Percentiles rank a stretch among this genome's conserved stretches.
These are phyloP conservation scores for Tetrahymena malaccensis DNA, from an alignment of 73 alveolate species.

Conservation along the genomic window DNA sequence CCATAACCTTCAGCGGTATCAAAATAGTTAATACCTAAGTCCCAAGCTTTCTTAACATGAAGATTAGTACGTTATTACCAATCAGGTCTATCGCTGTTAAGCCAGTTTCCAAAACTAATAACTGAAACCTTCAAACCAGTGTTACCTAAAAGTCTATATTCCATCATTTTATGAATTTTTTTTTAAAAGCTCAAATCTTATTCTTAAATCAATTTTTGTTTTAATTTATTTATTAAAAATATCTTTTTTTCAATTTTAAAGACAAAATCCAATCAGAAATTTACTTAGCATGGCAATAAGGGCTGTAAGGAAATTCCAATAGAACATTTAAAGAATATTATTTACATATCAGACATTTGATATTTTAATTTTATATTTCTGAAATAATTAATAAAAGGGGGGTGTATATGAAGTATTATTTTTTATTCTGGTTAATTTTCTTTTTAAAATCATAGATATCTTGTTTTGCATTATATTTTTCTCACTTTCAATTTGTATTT, in stretches of 20 bases:
- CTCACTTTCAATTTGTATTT: no score
- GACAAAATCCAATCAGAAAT: background rate
- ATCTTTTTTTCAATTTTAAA: background rate
- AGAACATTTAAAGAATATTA: background rate
- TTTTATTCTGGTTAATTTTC: no score
- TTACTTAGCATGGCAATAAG: background rate
- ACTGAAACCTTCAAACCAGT: conserved; percentile 88
- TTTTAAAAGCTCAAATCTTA: background rate
- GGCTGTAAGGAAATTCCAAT: background rate
- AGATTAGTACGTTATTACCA: conserved; percentile 22
- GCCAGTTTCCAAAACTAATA: conserved; percentile 79
- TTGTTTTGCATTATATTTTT: no score
- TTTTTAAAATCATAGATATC: no score
- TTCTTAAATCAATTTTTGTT: background rate
- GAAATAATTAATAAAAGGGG: no score
- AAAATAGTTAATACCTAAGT: conserved; percentile 86
- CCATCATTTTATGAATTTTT: conserved; percentile 44
- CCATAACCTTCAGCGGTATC: conserved; percentile 95
- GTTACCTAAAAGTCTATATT: conserved; percentile 82
- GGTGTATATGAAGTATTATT: no score
- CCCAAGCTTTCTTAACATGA: conserved; percentile 51
- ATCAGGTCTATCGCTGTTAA: conserved; percentile 42
- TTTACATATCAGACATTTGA: background rate
- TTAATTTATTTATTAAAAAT: background rate
- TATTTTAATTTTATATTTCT: no score